phyloP scores from a whole-genome alignment of 139 green algal species.

The Chlorella ohadii region DNA sequence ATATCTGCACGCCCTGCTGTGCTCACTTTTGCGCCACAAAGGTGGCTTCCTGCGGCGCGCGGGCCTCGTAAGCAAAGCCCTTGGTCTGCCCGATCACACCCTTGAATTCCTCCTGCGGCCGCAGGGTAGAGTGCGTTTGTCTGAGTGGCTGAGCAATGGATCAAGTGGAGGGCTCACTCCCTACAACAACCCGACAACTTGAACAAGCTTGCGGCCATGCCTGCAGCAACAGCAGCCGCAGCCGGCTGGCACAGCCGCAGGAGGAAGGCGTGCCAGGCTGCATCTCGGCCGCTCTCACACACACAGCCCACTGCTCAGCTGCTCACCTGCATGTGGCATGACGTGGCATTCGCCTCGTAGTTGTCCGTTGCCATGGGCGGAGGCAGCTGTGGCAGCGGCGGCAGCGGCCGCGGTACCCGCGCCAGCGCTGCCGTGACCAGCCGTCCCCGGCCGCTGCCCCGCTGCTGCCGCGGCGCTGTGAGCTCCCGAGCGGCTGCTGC shows the following conservation, averaged over 20 bases:
- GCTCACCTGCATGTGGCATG: conserved; percentile 21
- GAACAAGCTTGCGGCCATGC: too few species aligned
- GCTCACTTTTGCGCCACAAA: conserved; percentile 36
- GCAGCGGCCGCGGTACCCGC: background rate
- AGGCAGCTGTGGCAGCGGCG: background rate
- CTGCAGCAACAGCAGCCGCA: too few species aligned
- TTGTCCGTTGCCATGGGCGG: conserved; percentile 24
- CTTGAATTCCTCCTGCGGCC: conserved; percentile 27
- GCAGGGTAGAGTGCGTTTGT: too few species aligned
- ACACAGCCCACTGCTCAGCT: background rate
- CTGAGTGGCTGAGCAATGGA: too few species aligned
- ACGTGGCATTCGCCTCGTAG: conserved; percentile 34
- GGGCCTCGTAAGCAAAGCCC: conserved; percentile 24
- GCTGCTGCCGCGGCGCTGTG: background rate
- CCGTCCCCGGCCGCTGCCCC: background rate
- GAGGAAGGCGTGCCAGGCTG: background rate
- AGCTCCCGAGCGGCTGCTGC: background rate
- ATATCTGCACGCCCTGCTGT: too few species aligned
- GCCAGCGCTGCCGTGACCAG: background rate
- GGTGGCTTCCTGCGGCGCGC: background rate
- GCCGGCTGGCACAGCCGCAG: too few species aligned
- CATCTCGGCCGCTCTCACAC: background rate
- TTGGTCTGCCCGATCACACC: background rate
- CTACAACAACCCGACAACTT: too few species aligned
- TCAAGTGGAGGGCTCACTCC: too few species aligned